A percentile compares a stretch with the other conserved stretches of the same genome.
These are phyloP conservation scores for Sclerotiophoma versabilis DNA, from an alignment of 2,329 filamentous ascomycete species.

Conservation along the genomic window DNA sequence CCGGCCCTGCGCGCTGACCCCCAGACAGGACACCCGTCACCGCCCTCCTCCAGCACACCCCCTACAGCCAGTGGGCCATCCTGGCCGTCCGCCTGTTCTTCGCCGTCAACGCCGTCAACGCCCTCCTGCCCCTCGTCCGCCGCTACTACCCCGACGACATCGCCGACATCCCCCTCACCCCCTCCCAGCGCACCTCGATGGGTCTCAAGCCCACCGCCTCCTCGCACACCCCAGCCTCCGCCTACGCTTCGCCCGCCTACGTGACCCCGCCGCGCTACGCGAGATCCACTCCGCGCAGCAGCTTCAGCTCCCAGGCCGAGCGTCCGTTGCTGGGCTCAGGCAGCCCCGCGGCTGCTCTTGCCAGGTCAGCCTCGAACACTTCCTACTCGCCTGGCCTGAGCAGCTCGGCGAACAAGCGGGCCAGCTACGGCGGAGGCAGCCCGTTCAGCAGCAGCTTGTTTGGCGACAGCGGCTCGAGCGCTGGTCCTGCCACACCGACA, in stretches of 20 bases:
- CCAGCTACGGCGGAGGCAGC: slow-evolving; percentile 64
- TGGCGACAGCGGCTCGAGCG: slow-evolving; percentile 49
- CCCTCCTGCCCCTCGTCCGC: slow-evolving; percentile 75
- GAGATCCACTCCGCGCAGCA: slow-evolving; percentile 72
- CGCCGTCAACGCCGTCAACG: slow-evolving; percentile 69
- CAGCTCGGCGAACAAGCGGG: slow-evolving; percentile 60
- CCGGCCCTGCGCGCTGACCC: background rate
- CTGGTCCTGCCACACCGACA: slow-evolving; percentile 69
- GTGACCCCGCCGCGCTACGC: slow-evolving; percentile 88
- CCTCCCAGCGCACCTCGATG: slow-evolving; percentile 84
- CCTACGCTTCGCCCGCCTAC: slow-evolving; percentile 61
- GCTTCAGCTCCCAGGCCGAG: slow-evolving; percentile 57
- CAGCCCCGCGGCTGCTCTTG: slow-evolving; percentile 53
- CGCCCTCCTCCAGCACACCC: slow-evolving; percentile 44
- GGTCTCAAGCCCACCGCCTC: slow-evolving; percentile 73
- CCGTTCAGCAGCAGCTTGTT: slow-evolving; percentile 49
- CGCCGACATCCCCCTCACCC: slow-evolving; percentile 87
- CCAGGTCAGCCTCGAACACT: slow-evolving; percentile 37
- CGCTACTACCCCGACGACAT: slow-evolving; percentile 70
- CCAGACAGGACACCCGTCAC: slow-evolving; percentile 46
- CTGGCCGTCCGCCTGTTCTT: slow-evolving; percentile 62
- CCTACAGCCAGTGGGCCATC: slow-evolving; percentile 50
- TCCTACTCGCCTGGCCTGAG: slow-evolving; percentile 64
- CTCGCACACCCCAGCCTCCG: slow-evolving; percentile 69
- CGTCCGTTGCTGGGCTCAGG: slow-evolving; percentile 62